phyloP scores from a whole-genome alignment of 1,284 basidiomycete genomes.

The Coniferiporia weirii region DNA sequence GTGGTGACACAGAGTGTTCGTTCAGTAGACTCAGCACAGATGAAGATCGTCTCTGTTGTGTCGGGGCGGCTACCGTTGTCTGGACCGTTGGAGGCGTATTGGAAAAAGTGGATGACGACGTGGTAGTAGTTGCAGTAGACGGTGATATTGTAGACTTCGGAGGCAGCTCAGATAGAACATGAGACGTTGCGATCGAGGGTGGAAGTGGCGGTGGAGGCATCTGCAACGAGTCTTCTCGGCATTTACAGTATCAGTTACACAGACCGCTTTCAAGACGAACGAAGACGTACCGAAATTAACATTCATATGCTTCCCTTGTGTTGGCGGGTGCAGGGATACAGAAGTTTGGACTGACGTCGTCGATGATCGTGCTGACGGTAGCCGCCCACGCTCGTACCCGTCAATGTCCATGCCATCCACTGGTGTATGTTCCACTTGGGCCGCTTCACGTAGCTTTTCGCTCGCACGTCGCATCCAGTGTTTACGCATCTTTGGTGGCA shows the following conservation, averaged over 20 bases:
- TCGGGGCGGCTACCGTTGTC: constrained; percentile 28
- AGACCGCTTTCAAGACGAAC: background rate
- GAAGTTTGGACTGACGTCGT: background rate
- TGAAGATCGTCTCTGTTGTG: constrained; percentile 11
- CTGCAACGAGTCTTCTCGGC: constrained; percentile 26
- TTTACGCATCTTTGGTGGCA: constrained; percentile 66
- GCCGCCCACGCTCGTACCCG: background rate
- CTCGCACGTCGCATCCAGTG: constrained; percentile 36
- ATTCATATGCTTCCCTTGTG: constrained; percentile 14
- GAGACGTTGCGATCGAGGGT: no score
- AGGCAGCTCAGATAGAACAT: constrained; percentile 20
- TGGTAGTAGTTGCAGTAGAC: constrained; percentile 16
- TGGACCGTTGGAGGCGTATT: no score
- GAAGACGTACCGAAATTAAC: constrained; percentile 19
- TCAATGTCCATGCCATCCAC: constrained; percentile 26
- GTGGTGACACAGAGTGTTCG: constrained; percentile 12
- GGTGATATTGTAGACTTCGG: constrained; percentile 29
- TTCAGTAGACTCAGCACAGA: constrained; percentile 13
- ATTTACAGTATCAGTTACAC: background rate
- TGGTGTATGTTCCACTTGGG: background rate
- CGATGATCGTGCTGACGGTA: background rate
- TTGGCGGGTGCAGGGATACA: background rate
- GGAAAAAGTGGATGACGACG: constrained; percentile 4
- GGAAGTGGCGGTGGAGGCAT: constrained; percentile 47
- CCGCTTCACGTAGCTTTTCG: constrained; percentile 21